phyloP scores from a whole-genome alignment of 148 eudicot species.

The Polygonum maritimum region DNA sequence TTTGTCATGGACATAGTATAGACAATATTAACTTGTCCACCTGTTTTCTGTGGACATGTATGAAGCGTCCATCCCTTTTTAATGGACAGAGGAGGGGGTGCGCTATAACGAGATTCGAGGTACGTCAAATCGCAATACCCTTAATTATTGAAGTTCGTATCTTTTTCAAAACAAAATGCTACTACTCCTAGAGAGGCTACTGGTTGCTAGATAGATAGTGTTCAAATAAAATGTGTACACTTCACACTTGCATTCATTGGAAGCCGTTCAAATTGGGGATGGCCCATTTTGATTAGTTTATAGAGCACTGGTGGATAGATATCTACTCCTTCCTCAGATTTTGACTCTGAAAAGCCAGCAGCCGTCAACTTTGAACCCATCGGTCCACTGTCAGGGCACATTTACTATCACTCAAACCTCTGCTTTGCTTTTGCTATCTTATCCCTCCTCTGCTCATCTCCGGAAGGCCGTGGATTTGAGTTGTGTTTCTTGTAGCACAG shows the following conservation, averaged over 20 bases:
- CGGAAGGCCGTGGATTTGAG: background rate
- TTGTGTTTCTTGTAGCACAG: background rate
- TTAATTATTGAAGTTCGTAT: too few species aligned
- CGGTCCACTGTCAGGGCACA: background rate
- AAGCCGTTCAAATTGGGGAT: background rate
- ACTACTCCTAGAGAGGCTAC: too few species aligned
- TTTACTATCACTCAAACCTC: background rate
- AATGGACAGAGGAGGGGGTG: too few species aligned
- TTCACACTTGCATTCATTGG: background rate
- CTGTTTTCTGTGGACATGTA: too few species aligned
- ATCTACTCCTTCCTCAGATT: background rate
- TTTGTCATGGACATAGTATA: too few species aligned
- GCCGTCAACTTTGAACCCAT: background rate
- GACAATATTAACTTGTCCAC: too few species aligned
- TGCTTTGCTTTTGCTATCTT: background rate
- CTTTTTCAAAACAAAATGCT: too few species aligned
- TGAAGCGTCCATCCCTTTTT: too few species aligned
- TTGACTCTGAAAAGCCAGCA: background rate
- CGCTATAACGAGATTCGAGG: too few species aligned
- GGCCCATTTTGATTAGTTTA: background rate
- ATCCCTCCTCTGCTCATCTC: background rate
- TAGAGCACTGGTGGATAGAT: background rate
- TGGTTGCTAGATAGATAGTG: too few species aligned
- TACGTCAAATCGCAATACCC: too few species aligned
- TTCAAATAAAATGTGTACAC: too few species aligned